phyloP scores from a whole-genome alignment of 2,329 filamentous ascomycete genomes.

The Endocalyx cinctus region DNA sequence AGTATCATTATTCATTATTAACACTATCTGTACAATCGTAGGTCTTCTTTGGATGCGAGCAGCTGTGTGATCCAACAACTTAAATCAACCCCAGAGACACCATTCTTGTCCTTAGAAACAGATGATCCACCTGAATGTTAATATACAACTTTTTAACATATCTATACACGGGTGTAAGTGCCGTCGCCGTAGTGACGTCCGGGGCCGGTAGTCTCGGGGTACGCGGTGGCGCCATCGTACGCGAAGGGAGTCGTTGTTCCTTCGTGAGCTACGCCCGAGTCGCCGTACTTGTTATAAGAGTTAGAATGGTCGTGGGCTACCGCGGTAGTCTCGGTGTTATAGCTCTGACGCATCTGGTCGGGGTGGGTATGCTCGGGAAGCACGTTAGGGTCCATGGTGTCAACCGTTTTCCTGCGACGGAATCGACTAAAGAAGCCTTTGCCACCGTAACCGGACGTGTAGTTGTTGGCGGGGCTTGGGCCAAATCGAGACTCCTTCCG shows the following conservation, averaged over 20 bases:
- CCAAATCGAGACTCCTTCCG: constrained; percentile 44
- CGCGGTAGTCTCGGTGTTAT: constrained; percentile 31
- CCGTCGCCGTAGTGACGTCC: constrained; percentile 13
- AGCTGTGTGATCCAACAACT: no score
- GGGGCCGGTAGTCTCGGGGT: constrained; percentile 20
- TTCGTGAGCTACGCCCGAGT: constrained; percentile 21
- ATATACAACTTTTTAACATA: no score
- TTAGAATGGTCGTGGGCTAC: constrained; percentile 18
- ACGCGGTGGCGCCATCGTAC: constrained; percentile 25
- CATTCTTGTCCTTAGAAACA: no score
- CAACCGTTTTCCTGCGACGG: constrained; percentile 17
- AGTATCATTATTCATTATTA: no score
- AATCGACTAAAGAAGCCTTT: constrained; percentile 29
- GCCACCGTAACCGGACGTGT: constrained; percentile 32
- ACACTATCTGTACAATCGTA: no score
- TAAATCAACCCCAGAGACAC: no score
- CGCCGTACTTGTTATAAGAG: constrained; percentile 26
- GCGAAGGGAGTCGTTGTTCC: no score
- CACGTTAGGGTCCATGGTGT: constrained; percentile 23
- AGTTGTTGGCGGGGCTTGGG: constrained; percentile 36
- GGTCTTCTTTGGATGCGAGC: no score
- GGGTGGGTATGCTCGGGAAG: constrained; percentile 31
- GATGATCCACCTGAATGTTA: no score
- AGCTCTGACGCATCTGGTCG: constrained; percentile 30
- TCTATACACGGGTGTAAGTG: constrained; percentile 2